Evolutionary conservation across 2,329 filamentous ascomycete species (phyloP), one percentile per base, ranked within the genome.

Genomic region (Tolypocladium amazonense): DNA sequence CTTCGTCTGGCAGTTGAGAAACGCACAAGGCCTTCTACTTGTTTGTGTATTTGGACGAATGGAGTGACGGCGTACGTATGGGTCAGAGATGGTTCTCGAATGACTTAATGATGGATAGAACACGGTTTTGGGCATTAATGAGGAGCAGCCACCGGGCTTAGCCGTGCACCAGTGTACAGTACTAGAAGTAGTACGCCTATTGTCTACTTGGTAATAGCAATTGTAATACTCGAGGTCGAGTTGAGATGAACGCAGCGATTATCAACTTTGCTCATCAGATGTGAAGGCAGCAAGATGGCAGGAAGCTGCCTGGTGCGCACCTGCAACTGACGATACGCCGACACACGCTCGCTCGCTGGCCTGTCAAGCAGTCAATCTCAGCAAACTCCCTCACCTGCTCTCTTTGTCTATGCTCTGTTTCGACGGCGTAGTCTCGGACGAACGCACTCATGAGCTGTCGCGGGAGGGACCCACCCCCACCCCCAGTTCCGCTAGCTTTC

Each of bases 1-100:
- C 69, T 8, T 72, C 72, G n/a, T 59, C 67, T 4, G 71, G 67
- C 27, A 72, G 68, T 30, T 64, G 60, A 52, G 27, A n/a, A 9
- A 23, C 1, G 27, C 9, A 52, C 9, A 14, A 3, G 9, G 45
- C 14, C 15, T 18, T 33, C 47, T n/a, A 23, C 15, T 5, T 52
- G 47, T n/a, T 7, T 27, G 25, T 30, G 27, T 33, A 12, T n/a
- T 52, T 18, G 27, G 30, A 33, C 2, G 5, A 52, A 33, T 7
- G 30, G 27, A 8, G 25, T 18, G 27, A 33, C 18, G 9, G 18
- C 18, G 9, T 30, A n/a, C 5, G n/a, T 8, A 47, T n/a, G 47
- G 47, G 27, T 8, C n/a, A n/a, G 18, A 52, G 27, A n/a, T 33
- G 27, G 47, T 33, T 20, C 9, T n/a, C 18, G 20, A 12, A 52